phyloP scores from a whole-genome alignment of 305 asterid genomes.

The Fraxinus angustifolia region DNA sequence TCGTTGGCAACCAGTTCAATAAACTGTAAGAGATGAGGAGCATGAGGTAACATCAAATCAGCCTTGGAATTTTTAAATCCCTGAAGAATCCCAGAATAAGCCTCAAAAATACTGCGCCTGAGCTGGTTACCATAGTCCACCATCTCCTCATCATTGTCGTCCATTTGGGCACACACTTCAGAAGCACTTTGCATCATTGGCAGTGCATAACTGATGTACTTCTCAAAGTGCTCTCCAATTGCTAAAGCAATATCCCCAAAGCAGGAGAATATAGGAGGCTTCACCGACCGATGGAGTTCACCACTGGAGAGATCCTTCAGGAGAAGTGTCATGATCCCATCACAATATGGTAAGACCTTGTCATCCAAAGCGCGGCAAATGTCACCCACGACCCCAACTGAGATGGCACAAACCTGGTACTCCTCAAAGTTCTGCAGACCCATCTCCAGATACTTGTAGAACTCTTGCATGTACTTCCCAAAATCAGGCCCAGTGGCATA shows the following conservation, averaged over 20 bases:
- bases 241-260: slow-evolving; percentile 94
- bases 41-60: slow-evolving; percentile 66
- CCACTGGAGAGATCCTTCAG: slow-evolving; percentile 71
- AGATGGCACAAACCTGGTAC: slow-evolving; percentile 79
- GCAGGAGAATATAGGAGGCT: slow-evolving; percentile 91
- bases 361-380: slow-evolving; percentile 83
- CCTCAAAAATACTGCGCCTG: slow-evolving; percentile 77
- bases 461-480: slow-evolving; percentile 73
- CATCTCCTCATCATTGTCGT: slow-evolving; percentile 69
- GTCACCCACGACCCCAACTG: slow-evolving; percentile 94
- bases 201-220: slow-evolving; percentile 57
- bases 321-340: slow-evolving; percentile 74
- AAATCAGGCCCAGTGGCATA: slow-evolving; percentile 73
- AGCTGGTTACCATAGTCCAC: slow-evolving; percentile 77
- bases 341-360: slow-evolving; percentile 74
- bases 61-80: slow-evolving; percentile 77
- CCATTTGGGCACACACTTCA: slow-evolving; percentile 65
- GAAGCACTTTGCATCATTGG: slow-evolving; percentile 90
- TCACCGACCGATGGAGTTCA: slow-evolving; percentile 80
- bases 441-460: slow-evolving; percentile 61
- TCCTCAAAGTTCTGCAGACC: slow-evolving; percentile 91
- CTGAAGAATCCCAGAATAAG: slow-evolving; percentile 88
- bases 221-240: slow-evolving; percentile 72
- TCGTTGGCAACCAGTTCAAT: slow-evolving; percentile 64
- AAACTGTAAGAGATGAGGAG: slow-evolving; percentile 75